These are phyloP conservation scores for Lactarius quietus DNA, from an alignment of 768 basidiomycete species.

Conservation along the genomic window DNA sequence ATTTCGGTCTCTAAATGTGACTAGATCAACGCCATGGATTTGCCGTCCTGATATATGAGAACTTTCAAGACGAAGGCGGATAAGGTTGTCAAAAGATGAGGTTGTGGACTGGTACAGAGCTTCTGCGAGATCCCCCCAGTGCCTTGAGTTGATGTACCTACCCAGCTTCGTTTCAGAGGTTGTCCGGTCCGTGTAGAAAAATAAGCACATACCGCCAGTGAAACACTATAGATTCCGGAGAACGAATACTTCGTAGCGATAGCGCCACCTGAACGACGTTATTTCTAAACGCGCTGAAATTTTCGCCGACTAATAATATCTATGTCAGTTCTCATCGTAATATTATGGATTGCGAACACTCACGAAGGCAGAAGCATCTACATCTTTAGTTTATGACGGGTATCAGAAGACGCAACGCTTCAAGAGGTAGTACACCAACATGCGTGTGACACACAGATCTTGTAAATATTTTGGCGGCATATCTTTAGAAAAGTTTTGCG, in stretches of 20 bases:
- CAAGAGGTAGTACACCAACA: background rate
- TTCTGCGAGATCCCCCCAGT: slow-evolving; percentile 1
- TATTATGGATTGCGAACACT: background rate
- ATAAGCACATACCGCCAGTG: background rate
- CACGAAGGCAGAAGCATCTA: slow-evolving; percentile 18
- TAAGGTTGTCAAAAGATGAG: slow-evolving; percentile 8
- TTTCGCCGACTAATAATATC: slow-evolving; percentile 7
- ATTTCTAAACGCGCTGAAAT: background rate
- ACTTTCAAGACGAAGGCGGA: background rate
- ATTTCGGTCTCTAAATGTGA: background rate
- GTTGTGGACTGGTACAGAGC: slow-evolving; percentile 10
- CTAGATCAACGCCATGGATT: background rate
- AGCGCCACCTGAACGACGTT: background rate
- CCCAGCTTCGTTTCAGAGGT: background rate
- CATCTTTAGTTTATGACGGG: slow-evolving; percentile 8
- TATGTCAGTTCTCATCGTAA: background rate
- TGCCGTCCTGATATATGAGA: background rate
- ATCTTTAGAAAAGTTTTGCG: background rate
- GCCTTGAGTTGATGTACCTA: background rate
- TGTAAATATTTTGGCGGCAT: background rate
- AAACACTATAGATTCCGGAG: slow-evolving; percentile 6
- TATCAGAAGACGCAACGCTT: background rate
- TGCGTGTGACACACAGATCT: slow-evolving; percentile 14
- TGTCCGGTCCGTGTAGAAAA: background rate
- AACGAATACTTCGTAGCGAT: background rate